These are phyloP conservation scores for Phalaenopsis equestris DNA, from an alignment of 106 monocot genomes.

Conservation along the genomic window DNA sequence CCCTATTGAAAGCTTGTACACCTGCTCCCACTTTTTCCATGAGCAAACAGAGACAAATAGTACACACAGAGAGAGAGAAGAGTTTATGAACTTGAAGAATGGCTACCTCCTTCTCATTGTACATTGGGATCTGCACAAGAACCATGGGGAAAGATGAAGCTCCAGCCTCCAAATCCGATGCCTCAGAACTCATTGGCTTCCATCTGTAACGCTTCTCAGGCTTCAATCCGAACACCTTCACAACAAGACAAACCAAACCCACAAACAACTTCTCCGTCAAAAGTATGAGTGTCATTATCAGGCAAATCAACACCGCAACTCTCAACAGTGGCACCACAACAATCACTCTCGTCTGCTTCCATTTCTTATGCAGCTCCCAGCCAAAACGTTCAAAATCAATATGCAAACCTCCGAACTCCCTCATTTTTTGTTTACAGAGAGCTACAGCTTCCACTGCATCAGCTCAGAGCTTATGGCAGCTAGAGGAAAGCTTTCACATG, in stretches of 20 bases:
- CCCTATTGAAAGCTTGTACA: slow-evolving; percentile 28
- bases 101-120: slow-evolving; percentile 32
- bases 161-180: slow-evolving; percentile 16
- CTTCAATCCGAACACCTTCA: slow-evolving; percentile 23
- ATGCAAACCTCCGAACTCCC: background rate
- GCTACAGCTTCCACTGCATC: too few species aligned
- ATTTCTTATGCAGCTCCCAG: background rate
- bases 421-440: background rate
- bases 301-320: slow-evolving; percentile 14
- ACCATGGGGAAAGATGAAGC: slow-evolving; percentile 24
- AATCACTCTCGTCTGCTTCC: slow-evolving; percentile 6
- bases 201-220: slow-evolving; percentile 27
- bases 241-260: slow-evolving; percentile 17
- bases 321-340: slow-evolving; percentile 22
- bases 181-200: slow-evolving; percentile 12
- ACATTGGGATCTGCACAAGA: slow-evolving; percentile 35
- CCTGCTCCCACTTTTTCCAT: slow-evolving; percentile 1
- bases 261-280: slow-evolving; percentile 22
- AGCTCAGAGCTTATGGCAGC: too few species aligned
- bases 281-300: slow-evolving; percentile 29
- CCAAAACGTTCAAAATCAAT: background rate
- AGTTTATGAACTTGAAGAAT: background rate
- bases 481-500: too few species aligned
- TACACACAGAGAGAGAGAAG: background rate
- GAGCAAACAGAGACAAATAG: too few species aligned